These are phyloP conservation scores for Aspergillus tubingensis DNA, from an alignment of 2,329 filamentous ascomycete species.

Conservation along the genomic window DNA sequence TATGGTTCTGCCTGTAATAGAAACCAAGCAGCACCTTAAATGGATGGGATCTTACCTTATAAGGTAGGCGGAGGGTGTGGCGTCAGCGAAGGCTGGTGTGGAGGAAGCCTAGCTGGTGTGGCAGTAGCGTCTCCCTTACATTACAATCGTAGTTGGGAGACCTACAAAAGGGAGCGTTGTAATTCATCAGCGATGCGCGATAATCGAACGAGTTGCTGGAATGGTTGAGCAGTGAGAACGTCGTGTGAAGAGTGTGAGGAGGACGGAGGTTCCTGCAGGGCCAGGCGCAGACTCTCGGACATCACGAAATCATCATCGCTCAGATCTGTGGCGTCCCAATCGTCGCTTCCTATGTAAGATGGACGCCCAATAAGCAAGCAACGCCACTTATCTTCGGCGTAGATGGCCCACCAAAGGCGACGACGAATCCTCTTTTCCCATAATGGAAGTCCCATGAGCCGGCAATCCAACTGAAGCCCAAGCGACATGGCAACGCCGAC, in stretches of 20 bases:
- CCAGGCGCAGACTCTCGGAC: not conserved
- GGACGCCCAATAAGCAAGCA: conserved; percentile 40
- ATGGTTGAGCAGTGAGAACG: not conserved
- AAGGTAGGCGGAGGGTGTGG: too few relatives aligned
- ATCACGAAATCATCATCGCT: conserved; percentile 31
- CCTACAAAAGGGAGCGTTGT: conserved; percentile 36
- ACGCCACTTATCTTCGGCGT: conserved; percentile 43
- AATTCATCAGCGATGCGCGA: conserved; percentile 35
- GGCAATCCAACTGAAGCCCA: conserved; percentile 41
- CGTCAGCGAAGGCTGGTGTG: too few relatives aligned
- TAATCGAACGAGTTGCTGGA: conserved; percentile 13
- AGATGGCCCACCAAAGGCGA: conserved; percentile 45
- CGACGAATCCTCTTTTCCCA: conserved; percentile 43
- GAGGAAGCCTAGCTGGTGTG: too few relatives aligned
- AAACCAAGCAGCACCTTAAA: too few relatives aligned
- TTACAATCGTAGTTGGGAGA: not conserved
- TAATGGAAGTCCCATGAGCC: conserved; percentile 40
- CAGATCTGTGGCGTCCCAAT: conserved; percentile 39
- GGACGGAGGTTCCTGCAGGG: not conserved
- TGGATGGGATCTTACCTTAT: too few relatives aligned
- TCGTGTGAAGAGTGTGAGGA: not conserved
- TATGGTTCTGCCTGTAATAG: too few relatives aligned
- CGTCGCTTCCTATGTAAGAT: conserved; percentile 36
- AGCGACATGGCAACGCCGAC: conserved; percentile 38
- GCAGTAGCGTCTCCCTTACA: too few relatives aligned